Percentiles rank a stretch among this genome's conserved stretches.
Conservation (phyloP, 106 monocot genomes). For the Apostasia shenzhenica region DNA sequence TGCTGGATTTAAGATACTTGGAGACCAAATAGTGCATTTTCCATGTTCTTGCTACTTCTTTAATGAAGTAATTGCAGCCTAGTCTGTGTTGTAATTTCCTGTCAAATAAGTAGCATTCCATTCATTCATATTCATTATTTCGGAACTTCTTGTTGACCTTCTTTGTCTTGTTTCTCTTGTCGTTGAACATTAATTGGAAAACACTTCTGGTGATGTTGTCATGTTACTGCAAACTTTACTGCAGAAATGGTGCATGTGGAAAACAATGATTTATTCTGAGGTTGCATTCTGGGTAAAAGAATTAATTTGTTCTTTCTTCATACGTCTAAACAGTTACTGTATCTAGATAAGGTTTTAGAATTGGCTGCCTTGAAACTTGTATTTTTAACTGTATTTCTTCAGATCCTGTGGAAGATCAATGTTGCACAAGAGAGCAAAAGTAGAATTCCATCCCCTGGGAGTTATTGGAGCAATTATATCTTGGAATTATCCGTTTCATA, state of each 20-base stretch:
- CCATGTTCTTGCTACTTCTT: neutral
- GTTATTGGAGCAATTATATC: conserved; percentile 99
- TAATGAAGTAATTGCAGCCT: neutral
- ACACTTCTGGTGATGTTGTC: no score
- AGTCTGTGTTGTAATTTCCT: neutral
- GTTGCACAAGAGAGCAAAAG: conserved; percentile 92
- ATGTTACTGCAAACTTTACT: neutral
- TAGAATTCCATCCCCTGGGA: conserved; percentile 94
- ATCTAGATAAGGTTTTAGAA: no score
- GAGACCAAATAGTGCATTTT: neutral
- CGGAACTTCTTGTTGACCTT: no score
- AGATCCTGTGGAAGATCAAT: conserved; percentile 89
- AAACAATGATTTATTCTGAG: no score
- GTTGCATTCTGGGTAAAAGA: no score
- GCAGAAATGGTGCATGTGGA: neutral
- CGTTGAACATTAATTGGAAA: no score
- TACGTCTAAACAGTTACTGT: no score
- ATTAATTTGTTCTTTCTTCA: no score
- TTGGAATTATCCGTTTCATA: conserved; percentile 99
- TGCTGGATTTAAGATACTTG: neutral
- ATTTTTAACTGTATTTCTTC: neutral
- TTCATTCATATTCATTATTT: neutral
- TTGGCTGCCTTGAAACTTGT: no score
- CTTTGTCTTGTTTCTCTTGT: no score
- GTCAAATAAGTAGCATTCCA: neutral